Evolutionary conservation across 2,329 filamentous ascomycete species (phyloP), one percentile per base, ranked within the genome.

Genomic region (Venturia asperata): DNA sequence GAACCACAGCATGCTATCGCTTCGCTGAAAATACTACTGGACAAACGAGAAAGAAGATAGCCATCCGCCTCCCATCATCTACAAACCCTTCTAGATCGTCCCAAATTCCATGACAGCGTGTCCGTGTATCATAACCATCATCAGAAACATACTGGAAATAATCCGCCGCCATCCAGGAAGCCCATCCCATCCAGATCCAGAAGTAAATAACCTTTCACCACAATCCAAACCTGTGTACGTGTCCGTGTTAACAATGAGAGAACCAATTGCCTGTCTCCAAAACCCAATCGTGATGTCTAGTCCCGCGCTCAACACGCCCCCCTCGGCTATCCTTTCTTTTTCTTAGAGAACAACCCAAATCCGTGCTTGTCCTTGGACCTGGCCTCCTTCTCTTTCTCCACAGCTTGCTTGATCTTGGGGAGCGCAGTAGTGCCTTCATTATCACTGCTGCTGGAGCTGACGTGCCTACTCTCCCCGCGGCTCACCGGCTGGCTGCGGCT

Each of bases 341-440:
- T 58, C 52, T 58, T 58, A 15, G 30, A 58, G 52, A 58, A 34
- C 52, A 34, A 5, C 17, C 52, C 52, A 37, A 58, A 58, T 9
- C 27, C 27, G 30, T 58, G 52, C 30, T 58, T 58, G 52, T 58
- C 52, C 30, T 58, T 58, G 27, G 17, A 37, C 52, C 37, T 58
- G 15, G 15, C 30, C 52, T 58, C 34, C 49, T 56, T 58, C 27
- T 56, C 52, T 37, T 47, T 61, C 17, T 64, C 45, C 52, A 27
- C 63, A 56, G 63, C 63, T 30, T 52, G 47, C 47, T 58, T 39
- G 34, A 64, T 64, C 24, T 49, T 47, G 7, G 63, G 63, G 34
- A 64, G 49, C 17, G 63, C 63, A 24, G 64, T 65, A 3, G 64
- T 62, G 13, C 64, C 64, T n/a, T 65, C 64, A 5, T 55, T 58